Evolutionary conservation across 441 rosid species (phyloP), one percentile per base, ranked within the genome.

Genomic region (Populus hybrid): DNA sequence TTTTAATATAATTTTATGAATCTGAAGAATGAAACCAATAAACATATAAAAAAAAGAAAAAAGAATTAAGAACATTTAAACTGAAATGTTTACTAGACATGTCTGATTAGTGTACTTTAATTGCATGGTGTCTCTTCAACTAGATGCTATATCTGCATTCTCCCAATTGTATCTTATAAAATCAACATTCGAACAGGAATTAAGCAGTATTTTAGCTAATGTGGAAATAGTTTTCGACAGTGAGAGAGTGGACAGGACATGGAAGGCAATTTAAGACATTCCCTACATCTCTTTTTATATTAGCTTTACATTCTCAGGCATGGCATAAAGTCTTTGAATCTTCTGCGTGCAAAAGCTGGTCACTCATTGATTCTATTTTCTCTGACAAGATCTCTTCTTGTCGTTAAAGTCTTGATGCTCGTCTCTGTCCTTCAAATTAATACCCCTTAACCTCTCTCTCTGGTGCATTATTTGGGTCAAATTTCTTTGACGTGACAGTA

Each of bases 311-410:
- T 53, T 11, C 12, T 12, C 9, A 14, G 28, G 32, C 19, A 53
- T 4, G 40, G 16, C 26, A 35, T 30, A 26, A 66, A 75, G 77
- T 30, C 35, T 30, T 18, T 67, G 72, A 28, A 57, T 79, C 69
- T 73, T 2, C 59, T 4, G 46, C 64, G 6, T 50, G 36, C 40
- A 82, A 82, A 85, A 77, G 82, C 79, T 79, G 81, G 26, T 26
- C 5, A 50, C 6, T 26, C 2, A 30, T 30, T 28, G 80, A 80
- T 78, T 61, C 53, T 61, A 64, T 76, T 42, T 66, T 28, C 4
- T 72, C 85, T 79, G 85, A 82, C 82, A 78, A 14, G 77, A 85
- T 82, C 81, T 80, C 81, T 67, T 64, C 74, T 61, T 82, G 85
- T 85, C 82, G 82, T 74, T 82, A 78, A 82, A 82, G 78, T 78